Percentiles rank a stretch among this genome's conserved stretches.
Conservation (phyloP, 2,329 filamentous ascomycete species). For the Penicillium italicum region DNA sequence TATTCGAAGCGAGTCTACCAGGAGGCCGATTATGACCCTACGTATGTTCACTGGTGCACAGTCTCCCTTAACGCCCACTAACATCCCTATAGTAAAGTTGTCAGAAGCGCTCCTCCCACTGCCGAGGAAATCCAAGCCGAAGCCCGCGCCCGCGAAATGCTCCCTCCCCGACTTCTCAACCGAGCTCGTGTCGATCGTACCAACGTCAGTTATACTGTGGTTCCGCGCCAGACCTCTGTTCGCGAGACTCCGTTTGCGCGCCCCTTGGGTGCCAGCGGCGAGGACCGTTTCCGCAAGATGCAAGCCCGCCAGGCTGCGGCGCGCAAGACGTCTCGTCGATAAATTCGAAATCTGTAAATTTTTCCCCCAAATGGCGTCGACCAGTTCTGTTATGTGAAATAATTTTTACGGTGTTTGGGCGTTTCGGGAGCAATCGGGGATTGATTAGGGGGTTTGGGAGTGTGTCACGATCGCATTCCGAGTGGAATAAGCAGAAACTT, state of each 20-base stretch:
- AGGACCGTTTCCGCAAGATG: slow-evolving; percentile 49
- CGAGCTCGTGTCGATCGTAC: slow-evolving; percentile 58
- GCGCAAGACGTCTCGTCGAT: slow-evolving; percentile 40
- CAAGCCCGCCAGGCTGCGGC: slow-evolving; percentile 47
- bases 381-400: slow-evolving; percentile 6
- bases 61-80: slow-evolving; percentile 9
- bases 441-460: slow-evolving; percentile 14
- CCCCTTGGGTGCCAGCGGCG: slow-evolving; percentile 46
- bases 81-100: slow-evolving; percentile 34
- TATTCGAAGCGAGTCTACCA: slow-evolving; percentile 76
- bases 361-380: not conserved
- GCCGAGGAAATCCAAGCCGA: slow-evolving; percentile 45
- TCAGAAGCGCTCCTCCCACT: slow-evolving; percentile 31
- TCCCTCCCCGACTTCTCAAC: slow-evolving; percentile 53
- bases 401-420: slow-evolving; percentile 13
- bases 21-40: slow-evolving; percentile 58
- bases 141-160: slow-evolving; percentile 51
- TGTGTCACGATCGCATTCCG: slow-evolving; percentile 2
- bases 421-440: slow-evolving; percentile 24
- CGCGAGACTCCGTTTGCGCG: slow-evolving; percentile 46
- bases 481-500: slow-evolving; percentile 10
- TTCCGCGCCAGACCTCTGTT: slow-evolving; percentile 55
- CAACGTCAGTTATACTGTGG: slow-evolving; percentile 60
- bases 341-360: slow-evolving; percentile 8
- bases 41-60: slow-evolving; percentile 31